phyloP scores from a whole-genome alignment of 495 filamentous ascomycete species.

The Podospora anserina region DNA sequence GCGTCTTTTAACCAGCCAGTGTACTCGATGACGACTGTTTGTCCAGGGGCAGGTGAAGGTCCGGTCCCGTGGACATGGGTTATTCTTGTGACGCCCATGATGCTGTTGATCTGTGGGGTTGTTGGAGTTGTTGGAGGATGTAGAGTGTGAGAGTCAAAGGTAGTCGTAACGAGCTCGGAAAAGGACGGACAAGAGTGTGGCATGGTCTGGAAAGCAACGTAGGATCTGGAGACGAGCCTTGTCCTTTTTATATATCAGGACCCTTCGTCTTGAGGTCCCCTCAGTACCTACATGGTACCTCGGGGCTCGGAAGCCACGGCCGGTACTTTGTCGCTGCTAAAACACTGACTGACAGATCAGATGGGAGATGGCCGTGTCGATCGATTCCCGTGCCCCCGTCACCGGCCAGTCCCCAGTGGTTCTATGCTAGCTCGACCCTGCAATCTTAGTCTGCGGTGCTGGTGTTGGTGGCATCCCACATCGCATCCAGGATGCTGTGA shows the following conservation, averaged over 20 bases:
- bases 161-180: background rate
- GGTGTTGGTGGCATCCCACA: background rate
- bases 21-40: slow-evolving; percentile 76
- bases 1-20: slow-evolving; percentile 75
- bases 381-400: slow-evolving; percentile 7
- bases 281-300: slow-evolving; percentile 1
- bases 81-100: slow-evolving; percentile 53
- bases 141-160: background rate
- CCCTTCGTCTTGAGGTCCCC: background rate
- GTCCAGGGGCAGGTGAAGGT: slow-evolving; percentile 56
- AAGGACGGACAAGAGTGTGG: background rate
- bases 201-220: background rate
- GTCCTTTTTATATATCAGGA: background rate
- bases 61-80: slow-evolving; percentile 42
- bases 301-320: slow-evolving; percentile 1
- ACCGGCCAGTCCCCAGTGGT: background rate
- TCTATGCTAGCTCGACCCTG: slow-evolving; percentile 8
- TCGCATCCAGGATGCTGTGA: background rate
- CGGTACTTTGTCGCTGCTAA: slow-evolving; percentile 14
- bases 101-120: slow-evolving; percentile 3
- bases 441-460: slow-evolving; percentile 6
- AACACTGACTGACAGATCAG: background rate
- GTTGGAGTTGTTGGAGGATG: background rate
- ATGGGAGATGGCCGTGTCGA: slow-evolving; percentile 7
- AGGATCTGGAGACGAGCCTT: background rate